phyloP scores from a whole-genome alignment of 176 grass and related monocot species.

The Lolium multiflorum region DNA sequence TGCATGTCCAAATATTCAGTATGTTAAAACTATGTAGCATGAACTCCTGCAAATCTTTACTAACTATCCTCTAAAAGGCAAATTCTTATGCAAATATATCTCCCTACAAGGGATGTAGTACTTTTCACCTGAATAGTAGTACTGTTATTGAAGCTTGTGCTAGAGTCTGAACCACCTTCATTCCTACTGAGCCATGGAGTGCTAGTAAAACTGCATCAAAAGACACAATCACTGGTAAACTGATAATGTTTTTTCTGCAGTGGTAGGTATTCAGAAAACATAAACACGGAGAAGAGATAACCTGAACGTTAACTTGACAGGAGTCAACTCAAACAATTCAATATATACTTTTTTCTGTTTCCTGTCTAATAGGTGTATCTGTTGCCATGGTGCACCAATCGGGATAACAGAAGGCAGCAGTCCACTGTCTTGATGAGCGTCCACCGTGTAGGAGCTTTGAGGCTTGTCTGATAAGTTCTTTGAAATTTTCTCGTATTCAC shows the following conservation, averaged over 20 bases:
- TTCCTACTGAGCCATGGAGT: slow-evolving; percentile 85
- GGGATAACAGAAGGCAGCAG: slow-evolving; percentile 84
- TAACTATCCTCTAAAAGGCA: slow-evolving; percentile 11
- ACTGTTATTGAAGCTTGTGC: slow-evolving; percentile 61
- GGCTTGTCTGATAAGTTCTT: slow-evolving; percentile 53
- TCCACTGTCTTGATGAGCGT: slow-evolving; percentile 45
- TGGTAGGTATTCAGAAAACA: slow-evolving; percentile 29
- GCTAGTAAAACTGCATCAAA: slow-evolving; percentile 82
- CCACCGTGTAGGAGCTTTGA: slow-evolving; percentile 33
- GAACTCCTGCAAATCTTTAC: not conserved
- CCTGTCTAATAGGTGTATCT: slow-evolving; percentile 93
- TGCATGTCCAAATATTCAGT: too few species aligned
- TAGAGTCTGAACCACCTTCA: slow-evolving; percentile 70
- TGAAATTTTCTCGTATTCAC: slow-evolving; percentile 49
- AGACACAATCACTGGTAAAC: slow-evolving; percentile 49
- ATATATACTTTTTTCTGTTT: slow-evolving; percentile 91
- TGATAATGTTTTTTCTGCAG: slow-evolving; percentile 14
- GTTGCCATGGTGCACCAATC: slow-evolving; percentile 92
- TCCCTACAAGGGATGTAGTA: not conserved
- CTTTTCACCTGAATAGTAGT: slow-evolving; percentile 79
- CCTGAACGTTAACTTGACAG: slow-evolving; percentile 87
- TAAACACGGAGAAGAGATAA: slow-evolving; percentile 50
- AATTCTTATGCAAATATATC: slow-evolving; percentile 2
- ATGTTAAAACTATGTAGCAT: too few species aligned
- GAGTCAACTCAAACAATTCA: slow-evolving; percentile 82